Percentiles rank a stretch among this genome's conserved stretches.
Evolutionary conservation across 192 early-diverging fungal genomes (phyloP).

Genomic region (Coemansia sp.): DNA sequence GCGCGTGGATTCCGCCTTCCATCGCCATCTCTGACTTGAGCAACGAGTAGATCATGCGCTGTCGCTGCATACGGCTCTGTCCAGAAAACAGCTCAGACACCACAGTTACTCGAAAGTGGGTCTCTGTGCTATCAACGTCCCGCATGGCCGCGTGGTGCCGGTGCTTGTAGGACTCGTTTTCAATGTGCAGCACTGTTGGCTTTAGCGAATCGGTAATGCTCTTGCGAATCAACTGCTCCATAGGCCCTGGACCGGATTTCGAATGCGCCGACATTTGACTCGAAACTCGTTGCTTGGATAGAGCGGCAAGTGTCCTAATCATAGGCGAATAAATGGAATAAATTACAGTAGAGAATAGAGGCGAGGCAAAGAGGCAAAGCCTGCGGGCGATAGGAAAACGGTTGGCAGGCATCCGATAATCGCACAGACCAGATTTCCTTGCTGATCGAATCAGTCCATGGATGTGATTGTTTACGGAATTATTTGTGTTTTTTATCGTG

Average conservation of each 20-base stretch:
- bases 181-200: slow-evolving; percentile 68
- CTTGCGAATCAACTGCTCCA: slow-evolving; percentile 28
- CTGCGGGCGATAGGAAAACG: too few relatives aligned
- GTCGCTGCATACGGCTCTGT: slow-evolving; percentile 60
- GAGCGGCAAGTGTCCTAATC: not conserved
- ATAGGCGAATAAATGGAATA: not conserved
- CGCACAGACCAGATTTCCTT: too few relatives aligned
- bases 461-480: too few relatives aligned
- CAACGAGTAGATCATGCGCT: slow-evolving; percentile 71
- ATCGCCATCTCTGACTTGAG: slow-evolving; percentile 71
- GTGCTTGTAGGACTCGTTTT: slow-evolving; percentile 82
- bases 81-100: slow-evolving; percentile 68
- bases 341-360: too few relatives aligned
- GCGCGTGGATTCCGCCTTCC: slow-evolving; percentile 75
- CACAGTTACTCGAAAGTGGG: slow-evolving; percentile 79
- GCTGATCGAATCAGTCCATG: too few relatives aligned
- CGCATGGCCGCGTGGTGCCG: slow-evolving; percentile 86
- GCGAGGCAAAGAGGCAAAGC: too few relatives aligned
- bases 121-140: slow-evolving; percentile 74
- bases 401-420: too few relatives aligned
- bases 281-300: not conserved
- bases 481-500: too few relatives aligned
- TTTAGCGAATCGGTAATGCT: slow-evolving; percentile 49
- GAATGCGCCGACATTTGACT: not conserved
- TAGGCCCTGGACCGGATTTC: not conserved